phyloP scores from a whole-genome alignment of 2,329 filamentous ascomycete species.

The Alternaria consortialis region DNA sequence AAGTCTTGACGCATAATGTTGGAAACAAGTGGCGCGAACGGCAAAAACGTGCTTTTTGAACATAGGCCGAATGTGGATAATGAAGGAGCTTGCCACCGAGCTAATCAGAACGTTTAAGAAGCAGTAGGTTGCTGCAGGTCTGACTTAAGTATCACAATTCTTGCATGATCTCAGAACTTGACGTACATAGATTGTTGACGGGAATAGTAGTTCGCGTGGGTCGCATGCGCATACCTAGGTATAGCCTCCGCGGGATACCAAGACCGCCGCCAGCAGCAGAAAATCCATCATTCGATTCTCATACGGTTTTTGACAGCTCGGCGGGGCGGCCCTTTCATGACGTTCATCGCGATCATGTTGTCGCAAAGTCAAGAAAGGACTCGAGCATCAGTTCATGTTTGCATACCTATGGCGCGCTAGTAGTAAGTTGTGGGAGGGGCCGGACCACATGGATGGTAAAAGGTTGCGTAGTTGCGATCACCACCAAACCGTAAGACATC shows the following conservation, averaged over 20 bases:
- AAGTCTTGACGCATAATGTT: background rate
- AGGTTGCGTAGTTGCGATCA: background rate
- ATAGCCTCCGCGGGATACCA: background rate
- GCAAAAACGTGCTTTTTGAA: background rate
- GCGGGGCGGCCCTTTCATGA: background rate
- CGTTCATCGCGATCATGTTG: background rate
- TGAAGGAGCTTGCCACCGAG: background rate
- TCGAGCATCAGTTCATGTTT: background rate
- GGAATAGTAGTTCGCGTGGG: background rate
- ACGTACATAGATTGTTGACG: background rate
- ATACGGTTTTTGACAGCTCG: background rate
- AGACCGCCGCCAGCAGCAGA: background rate
- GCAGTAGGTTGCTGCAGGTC: background rate
- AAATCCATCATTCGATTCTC: background rate
- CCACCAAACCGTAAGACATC: background rate
- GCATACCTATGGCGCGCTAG: background rate
- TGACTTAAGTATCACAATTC: background rate
- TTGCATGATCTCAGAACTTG: background rate
- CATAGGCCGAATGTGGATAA: background rate
- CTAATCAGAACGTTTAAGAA: background rate
- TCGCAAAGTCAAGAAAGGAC: background rate
- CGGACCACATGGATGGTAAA: background rate
- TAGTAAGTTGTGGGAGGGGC: background rate
- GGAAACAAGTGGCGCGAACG: background rate
- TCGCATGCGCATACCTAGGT: background rate